Evolutionary conservation across 768 basidiomycete genomes (phyloP).

Genomic region (Amanita polypyramis): DNA sequence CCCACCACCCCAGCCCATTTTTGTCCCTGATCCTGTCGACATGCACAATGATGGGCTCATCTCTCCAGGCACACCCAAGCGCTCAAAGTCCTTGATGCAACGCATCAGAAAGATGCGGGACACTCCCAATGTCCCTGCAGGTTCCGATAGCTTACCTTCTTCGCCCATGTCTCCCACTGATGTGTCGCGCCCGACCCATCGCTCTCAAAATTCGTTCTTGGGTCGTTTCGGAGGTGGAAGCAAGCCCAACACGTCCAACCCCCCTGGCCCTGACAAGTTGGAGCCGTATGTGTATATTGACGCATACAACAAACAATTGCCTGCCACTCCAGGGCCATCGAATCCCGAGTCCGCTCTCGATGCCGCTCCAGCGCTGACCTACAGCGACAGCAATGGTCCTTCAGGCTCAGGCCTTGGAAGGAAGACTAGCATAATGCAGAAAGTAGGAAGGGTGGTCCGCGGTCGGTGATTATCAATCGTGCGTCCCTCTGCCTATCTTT

Average conservation of each 20-base stretch:
- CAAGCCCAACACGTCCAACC: constrained; percentile 14
- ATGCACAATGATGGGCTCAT: constrained; percentile 31
- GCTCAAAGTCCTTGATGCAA: constrained; percentile 78
- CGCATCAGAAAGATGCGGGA: constrained; percentile 86
- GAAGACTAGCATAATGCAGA: constrained; percentile 74
- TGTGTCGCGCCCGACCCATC: constrained; percentile 51
- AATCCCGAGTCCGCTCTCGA: constrained; percentile 11
- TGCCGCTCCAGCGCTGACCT: constrained; percentile 15
- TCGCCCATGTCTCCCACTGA: constrained; percentile 22
- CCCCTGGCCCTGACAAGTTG: constrained; percentile 20
- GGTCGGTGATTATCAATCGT: constrained; percentile 24
- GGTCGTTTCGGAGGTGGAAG: constrained; percentile 49
- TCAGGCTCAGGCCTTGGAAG: constrained; percentile 43
- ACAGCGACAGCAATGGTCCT: constrained; percentile 12
- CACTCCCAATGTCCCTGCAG: constrained; percentile 71
- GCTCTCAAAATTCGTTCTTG: constrained; percentile 64
- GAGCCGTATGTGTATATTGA: constrained; percentile 67
- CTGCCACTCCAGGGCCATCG: constrained; percentile 22
- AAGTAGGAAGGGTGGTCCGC: constrained; percentile 63
- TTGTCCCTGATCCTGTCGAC: constrained; percentile 45
- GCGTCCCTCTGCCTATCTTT: constrained; percentile 9
- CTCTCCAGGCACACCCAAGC: constrained; percentile 45
- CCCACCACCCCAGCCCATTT: constrained; percentile 80
- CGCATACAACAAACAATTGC: constrained; percentile 47
- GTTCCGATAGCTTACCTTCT: constrained; percentile 31